Base-by-base conservation (phyloP, 768 basidiomycete species). In the Kwoniella sp. region DNA sequence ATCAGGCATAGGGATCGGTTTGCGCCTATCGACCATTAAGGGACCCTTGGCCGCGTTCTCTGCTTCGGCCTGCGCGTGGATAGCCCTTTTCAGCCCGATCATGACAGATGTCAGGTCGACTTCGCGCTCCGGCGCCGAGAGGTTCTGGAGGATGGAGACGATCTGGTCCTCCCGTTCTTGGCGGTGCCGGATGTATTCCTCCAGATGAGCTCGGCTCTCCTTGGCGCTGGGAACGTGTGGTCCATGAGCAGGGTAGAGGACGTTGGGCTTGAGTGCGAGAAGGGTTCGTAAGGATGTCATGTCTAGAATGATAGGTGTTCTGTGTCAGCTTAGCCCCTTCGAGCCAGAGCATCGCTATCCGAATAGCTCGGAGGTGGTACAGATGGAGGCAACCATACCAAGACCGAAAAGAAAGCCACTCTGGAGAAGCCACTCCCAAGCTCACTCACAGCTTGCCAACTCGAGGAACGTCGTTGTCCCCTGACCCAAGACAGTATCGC, bases 401-500 rank as follows among this genome's bases (percentile, higher is more conserved):
- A 13, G 7, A 34, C 34, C 34, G 34, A 34, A 13, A 5, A 34
- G 34, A 34, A 5, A 34, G 13, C 17, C 47, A 23, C 5, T 17
- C 47, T 41, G 9, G 38, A 41, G 38, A 41, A 9, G 38, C 38
- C 9, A 20, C 38, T 9, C 20, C 38, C 38, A 41, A 41, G n/a
- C n/a, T n/a, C 26, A 69, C 76, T 72, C 57, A 78, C 76, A 96
- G 4, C 85, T 73, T 0, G 84, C 82, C 15, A 97, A 86, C 72
- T 95, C 90, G 70, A 90, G 89, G 77, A 97, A 96, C 4, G 94
- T 87, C 2, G 93, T 85, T 0, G 92, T 92, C 8, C 93, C 93
- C 68, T 93, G 87, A 0, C 95, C 95, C 30, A 98, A 86, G 7
- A 97, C 86, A 4, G 88, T 91, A 81, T 98, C 95, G 0, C 90